Base-by-base conservation (phyloP, 768 basidiomycete species). In the Trichaptum fuscoviolaceum region DNA sequence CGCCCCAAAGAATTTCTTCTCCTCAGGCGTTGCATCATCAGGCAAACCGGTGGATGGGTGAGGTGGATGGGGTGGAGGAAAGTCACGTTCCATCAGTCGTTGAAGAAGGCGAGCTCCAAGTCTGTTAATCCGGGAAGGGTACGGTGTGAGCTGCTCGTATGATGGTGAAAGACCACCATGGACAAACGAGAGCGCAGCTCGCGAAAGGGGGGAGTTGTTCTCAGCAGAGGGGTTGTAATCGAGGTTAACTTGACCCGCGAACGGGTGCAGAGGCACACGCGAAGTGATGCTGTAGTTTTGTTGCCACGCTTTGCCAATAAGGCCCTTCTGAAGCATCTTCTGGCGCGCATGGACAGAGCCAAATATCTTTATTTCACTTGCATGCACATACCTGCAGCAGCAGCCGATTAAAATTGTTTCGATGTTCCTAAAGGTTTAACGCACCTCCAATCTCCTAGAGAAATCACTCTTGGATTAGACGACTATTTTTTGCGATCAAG, bases 121-220 rank as follows among this genome's bases (percentile, higher is more conserved):
- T 3, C 81, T 79, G 74, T 99, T 99, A 70, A 98, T 95, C 27
- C 81, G 80, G 23, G 87, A 82, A 7, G 96, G 93, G 77, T 94
- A 97, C 0, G 96, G 95, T 7, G 84, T 80, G 3, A 96, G 81
- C 68, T 87, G 81, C 7, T 82, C 80, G 70, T 93, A 96, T 0
- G 86, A 82, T 7, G 93, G 90, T 2, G 91, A 85, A 57, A 98
- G 81, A 0, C 96, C 96, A 23, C 96, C 96, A 68, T 99, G 97
- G 1, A 96, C 92, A 75, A 98, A 98, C 0, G 95, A 93, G 30
- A 95, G 78, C 0, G 95, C 93, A 0, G 91, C 83, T 74, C 90
- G 91, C 0, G 90, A 89, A 64, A 95, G 80, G 7, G 85, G 82
- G 1, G 81, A 73, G 70, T 74, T 66, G 42, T 20, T 52, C 73